Evolutionary conservation across 2,329 filamentous ascomycete species (phyloP).

Genomic region (Ophiostoma himal-ulmi): DNA sequence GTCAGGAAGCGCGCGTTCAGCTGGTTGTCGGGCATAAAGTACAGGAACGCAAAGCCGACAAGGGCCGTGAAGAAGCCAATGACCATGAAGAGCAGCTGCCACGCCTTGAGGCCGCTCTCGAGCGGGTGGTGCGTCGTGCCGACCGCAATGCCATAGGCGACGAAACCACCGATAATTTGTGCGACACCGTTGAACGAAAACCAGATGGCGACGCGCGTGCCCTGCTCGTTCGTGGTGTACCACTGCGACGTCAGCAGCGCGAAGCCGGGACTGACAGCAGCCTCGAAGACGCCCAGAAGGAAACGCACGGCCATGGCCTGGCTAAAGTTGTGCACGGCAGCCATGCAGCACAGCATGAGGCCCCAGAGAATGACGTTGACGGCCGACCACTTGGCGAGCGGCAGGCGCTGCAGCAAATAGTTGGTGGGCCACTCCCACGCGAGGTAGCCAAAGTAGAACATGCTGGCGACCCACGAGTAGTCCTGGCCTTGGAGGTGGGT

Average conservation of each 20-base stretch:
- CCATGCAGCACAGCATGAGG: slow-evolving; percentile 51
- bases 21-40: slow-evolving; percentile 42
- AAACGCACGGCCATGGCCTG: slow-evolving; percentile 61
- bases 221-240: slow-evolving; percentile 67
- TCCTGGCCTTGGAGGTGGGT: slow-evolving; percentile 39
- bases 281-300: slow-evolving; percentile 62
- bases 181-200: slow-evolving; percentile 51
- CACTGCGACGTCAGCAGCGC: slow-evolving; percentile 63
- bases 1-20: slow-evolving; percentile 44
- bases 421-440: slow-evolving; percentile 63
- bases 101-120: slow-evolving; percentile 42
- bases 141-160: slow-evolving; percentile 42
- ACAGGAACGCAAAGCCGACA: slow-evolving; percentile 45
- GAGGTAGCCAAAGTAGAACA: slow-evolving; percentile 45
- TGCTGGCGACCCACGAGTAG: slow-evolving; percentile 47
- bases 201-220: slow-evolving; percentile 58
- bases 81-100: slow-evolving; percentile 58
- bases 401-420: slow-evolving; percentile 57
- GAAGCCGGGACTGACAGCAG: slow-evolving; percentile 63
- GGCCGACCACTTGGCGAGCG: slow-evolving; percentile 61
- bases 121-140: slow-evolving; percentile 40
- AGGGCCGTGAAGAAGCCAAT: slow-evolving; percentile 47
- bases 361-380: slow-evolving; percentile 62
- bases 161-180: slow-evolving; percentile 37
- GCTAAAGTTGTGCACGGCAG: slow-evolving; percentile 53